Evolutionary conservation across 805 yeast species (phyloP), one percentile per base, ranked within the genome.

Genomic region (Komagataella populi): DNA sequence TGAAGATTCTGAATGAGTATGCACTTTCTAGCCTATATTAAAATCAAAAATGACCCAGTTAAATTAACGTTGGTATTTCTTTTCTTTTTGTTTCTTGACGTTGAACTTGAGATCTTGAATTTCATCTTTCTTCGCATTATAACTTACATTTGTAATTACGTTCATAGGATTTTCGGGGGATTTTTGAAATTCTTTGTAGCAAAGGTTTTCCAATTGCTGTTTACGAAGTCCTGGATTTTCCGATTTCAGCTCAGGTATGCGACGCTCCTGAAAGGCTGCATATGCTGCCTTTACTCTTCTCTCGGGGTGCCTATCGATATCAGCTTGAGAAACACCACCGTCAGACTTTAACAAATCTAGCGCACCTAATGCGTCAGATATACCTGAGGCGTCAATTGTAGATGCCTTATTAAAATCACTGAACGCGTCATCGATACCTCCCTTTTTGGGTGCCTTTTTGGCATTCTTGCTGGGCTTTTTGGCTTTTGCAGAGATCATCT

Each of bases 231-330:
- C 96, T 4, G 90, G 89, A 58, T 81, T 71, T 65, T 87, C 95
- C 63, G 80, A 73, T 66, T 82, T 80, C 51, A 83, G 52, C 60
- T 83, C 87, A 4, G 93, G 91, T 46, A 84, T 62, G 59, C 91
- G 74, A 52, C 72, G 69, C 55, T 81, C 91, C 59, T 86, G 87
- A 60, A 68, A 87, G 1, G 86, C 87, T 10, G 78, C 73, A 52
- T 72, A 71, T 0, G 95, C 95, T 23, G 91, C 87, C 70, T 86
- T 87, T 67, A 83, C 84, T 62, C 96, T 77, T 67, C 95, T 78
- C 70, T 87, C 96, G 7, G 96, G 95, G 59, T 87, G 96, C 65
- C 88, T 80, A 54, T 87, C 96, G 50, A 87, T 71, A 50, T 80
- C 87, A 60, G 81, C 81, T 54, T 68, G 68, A 46, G 70, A 66